Evolutionary conservation across 202 grass and related monocot genomes (phyloP), one percentile per base, ranked within the genome.

Genomic region (Schoenoplectus triqueter): DNA sequence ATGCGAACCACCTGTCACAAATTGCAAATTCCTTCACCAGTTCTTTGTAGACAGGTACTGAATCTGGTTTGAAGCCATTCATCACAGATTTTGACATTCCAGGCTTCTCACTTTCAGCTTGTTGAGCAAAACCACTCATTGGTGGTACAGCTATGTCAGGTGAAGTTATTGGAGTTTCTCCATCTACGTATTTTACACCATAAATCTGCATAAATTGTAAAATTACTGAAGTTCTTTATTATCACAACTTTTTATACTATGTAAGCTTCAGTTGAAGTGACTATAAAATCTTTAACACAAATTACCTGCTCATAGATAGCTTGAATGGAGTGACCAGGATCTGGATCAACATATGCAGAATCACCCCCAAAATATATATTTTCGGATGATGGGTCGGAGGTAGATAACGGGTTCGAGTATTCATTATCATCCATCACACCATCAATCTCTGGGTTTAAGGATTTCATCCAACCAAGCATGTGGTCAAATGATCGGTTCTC

Each of bases 401-500:
- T 82, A 60, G 78, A 65, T 9, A 80, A 49, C 59, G 47, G 87
- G 90, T 98, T 98, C 11, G 54, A 39, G 84, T 93, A 82, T 0
- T 14, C 1, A 4, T 5, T 41, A 2, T 78, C 42, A 18, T 88
- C 88, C 4, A 78, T 93, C 13, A 98, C 87, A 72, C 93, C 93
- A 81, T 98, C 87, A 87, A 98, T 95, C 9, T 77, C 91, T 3
- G 74, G 69, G 86, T 98, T 91, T 20, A 95, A 60, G 0, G 89
- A 80, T 20, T 95, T 93, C 93, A 98, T 98, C 95, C 95, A 95
- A 0, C 95, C 95, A 0, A 98, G 91, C 89, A 98, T 98, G 88
- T 98, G 95, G 88, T 98, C 92, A 78, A 98, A 98, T 55, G 95
- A 98, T 0, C 93, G 93, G 84, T 98, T 95, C 88, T 98, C 95